A percentile compares a stretch with the other conserved stretches of the same genome.
Evolutionary conservation across 495 filamentous ascomycete species (phyloP).

Genomic region (Parmelia sp.): DNA sequence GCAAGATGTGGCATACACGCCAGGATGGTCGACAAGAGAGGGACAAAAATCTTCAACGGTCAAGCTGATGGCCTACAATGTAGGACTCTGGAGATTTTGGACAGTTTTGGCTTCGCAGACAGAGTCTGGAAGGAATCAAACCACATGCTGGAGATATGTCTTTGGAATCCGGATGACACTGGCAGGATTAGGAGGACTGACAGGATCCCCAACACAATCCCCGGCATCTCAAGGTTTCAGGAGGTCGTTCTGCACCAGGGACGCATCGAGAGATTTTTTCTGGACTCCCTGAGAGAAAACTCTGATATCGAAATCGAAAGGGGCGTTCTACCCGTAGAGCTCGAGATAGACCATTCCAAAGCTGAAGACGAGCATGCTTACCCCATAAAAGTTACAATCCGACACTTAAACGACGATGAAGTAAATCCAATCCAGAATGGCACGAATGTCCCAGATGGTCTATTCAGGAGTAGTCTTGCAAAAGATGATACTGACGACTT

Average conservation of each 20-base stretch:
- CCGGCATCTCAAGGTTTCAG: slow-evolving; percentile 36
- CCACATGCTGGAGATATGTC: slow-evolving; percentile 31
- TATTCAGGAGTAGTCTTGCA: slow-evolving; percentile 11
- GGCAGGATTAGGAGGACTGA: slow-evolving; percentile 16
- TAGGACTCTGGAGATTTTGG: slow-evolving; percentile 59
- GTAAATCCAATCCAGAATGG: slow-evolving; percentile 29
- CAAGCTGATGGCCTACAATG: slow-evolving; percentile 57
- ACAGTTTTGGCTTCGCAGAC: slow-evolving; percentile 59
- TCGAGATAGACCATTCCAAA: slow-evolving; percentile 40
- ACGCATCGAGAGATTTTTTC: slow-evolving; percentile 50
- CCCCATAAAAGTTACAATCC: slow-evolving; percentile 47
- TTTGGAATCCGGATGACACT: slow-evolving; percentile 32
- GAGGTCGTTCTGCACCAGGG: slow-evolving; percentile 52
- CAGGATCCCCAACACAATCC: slow-evolving; percentile 19
- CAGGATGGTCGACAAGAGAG: slow-evolving; percentile 56
- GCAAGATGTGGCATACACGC: slow-evolving; percentile 52
- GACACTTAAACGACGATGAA: slow-evolving; percentile 42
- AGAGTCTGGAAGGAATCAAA: slow-evolving; percentile 54
- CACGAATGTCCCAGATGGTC: slow-evolving; percentile 5
- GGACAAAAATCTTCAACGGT: slow-evolving; percentile 47
- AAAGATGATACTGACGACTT: slow-evolving; percentile 42
- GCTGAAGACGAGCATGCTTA: slow-evolving; percentile 42
- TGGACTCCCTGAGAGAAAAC: slow-evolving; percentile 46
- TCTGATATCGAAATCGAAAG: slow-evolving; percentile 47
- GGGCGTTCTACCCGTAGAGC: slow-evolving; percentile 41